These are phyloP conservation scores for Oenanthe sinensis DNA, from an alignment of 129 eudicot genomes.

Conservation along the genomic window DNA sequence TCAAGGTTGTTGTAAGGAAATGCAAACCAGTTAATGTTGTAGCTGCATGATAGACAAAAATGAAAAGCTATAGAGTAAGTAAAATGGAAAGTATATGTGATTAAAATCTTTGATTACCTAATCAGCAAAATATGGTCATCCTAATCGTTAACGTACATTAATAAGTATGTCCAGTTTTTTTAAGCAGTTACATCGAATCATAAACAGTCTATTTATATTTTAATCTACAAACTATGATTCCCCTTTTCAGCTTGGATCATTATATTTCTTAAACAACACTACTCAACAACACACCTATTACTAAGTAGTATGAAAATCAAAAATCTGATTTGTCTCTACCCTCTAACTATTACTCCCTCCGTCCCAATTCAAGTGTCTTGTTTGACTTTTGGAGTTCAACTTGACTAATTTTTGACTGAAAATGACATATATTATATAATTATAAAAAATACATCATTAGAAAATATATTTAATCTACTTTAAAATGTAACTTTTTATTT, in stretches of 20 bases:
- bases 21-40: conserved; percentile 83
- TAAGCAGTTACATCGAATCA: background rate
- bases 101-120: background rate
- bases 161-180: background rate
- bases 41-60: conserved; percentile 39
- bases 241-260: background rate
- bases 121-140: background rate
- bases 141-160: background rate
- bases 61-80: conserved; percentile 2
- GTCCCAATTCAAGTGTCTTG: too few species aligned
- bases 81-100: too few species aligned
- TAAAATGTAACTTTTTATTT: too few species aligned
- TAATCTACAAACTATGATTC: too few species aligned
- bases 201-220: background rate
- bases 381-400: too few species aligned
- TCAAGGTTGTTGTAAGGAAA: conserved; percentile 67
- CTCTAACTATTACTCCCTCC: background rate
- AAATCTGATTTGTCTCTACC: background rate
- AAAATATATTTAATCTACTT: too few species aligned
- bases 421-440: too few species aligned
- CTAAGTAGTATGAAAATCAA: background rate
- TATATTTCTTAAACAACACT: background rate
- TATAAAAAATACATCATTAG: too few species aligned
- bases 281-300: background rate
- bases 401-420: too few species aligned